Evolutionary conservation across 1,284 basidiomycete genomes (phyloP), one percentile per base, ranked within the genome.

Genomic region (Grifola frondosa): DNA sequence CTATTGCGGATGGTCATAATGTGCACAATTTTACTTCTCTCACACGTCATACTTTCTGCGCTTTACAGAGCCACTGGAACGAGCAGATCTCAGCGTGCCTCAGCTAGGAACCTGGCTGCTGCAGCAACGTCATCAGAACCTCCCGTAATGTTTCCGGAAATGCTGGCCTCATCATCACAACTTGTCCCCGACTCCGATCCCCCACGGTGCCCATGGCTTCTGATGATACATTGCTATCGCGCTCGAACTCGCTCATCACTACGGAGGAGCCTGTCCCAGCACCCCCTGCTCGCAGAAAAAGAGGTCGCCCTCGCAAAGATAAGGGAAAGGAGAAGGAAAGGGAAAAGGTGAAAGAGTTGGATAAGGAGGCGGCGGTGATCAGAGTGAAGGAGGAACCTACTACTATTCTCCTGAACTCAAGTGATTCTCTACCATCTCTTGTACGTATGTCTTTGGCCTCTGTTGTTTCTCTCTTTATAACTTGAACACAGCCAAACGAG

Each of bases 241-340:
- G 81, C 57, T 79, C 83, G 36, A 78, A 76, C 53, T 86, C 84
- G 25, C 66, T 73, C 6, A 68, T 68, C 42, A 74, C 75, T 55
- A 56, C 71, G 22, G 67, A 73, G 32, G 80, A 80, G 47, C 21
- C 33, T 6, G 40, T 26, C 16, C 24, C 46, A 6, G 38, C 33
- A 13, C 45, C 38, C 30, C 58, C 57, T 17, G 37, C 52, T 48
- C 32, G 31, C n/a, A 46, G 45, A 35, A 56, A 57, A 15, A 40
- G 55, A 47, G 41, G 58, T 56, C 38, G 48, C 11, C 28, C 50
- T 2, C 51, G 51, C 23, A 58, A 56, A 43, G 69, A 74, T 15
- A 84, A 81, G 60, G 82, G 82, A 49, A 84, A 87, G 60, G 83
- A 75, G 51, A 84, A 87, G 61, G 83, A 75, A 36, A 85, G 83